These are phyloP conservation scores for Colletotrichum shisoi DNA, from an alignment of 2,329 filamentous ascomycete species.

Conservation along the genomic window DNA sequence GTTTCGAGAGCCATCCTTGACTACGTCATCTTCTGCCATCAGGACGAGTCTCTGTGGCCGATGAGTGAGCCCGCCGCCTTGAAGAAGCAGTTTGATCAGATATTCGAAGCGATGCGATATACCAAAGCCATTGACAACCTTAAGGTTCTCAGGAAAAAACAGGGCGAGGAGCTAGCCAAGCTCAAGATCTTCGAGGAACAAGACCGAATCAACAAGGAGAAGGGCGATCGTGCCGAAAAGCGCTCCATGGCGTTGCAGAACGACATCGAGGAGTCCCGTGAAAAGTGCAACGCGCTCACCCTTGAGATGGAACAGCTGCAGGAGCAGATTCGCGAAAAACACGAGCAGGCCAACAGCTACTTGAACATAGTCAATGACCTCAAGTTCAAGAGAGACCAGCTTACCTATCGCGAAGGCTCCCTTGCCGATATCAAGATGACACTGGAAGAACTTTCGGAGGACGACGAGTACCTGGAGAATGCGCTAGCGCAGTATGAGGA, in stretches of 20 bases:
- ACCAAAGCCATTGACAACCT: slow-evolving; percentile 97
- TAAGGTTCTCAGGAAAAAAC: slow-evolving; percentile 82
- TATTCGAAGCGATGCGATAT: slow-evolving; percentile 96
- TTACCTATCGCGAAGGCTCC: slow-evolving; percentile 72
- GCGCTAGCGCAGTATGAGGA: slow-evolving; percentile 81
- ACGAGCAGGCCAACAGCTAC: slow-evolving; percentile 76
- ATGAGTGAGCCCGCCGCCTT: slow-evolving; percentile 85
- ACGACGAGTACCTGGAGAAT: slow-evolving; percentile 76
- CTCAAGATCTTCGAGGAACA: slow-evolving; percentile 78
- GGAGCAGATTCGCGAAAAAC: slow-evolving; percentile 69
- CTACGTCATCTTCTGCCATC: slow-evolving; percentile 97
- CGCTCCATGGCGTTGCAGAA: slow-evolving; percentile 69
- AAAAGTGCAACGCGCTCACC: slow-evolving; percentile 66
- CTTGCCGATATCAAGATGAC: slow-evolving; percentile 74
- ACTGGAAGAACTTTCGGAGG: slow-evolving; percentile 78
- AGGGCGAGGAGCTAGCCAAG: slow-evolving; percentile 76
- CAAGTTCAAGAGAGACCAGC: slow-evolving; percentile 77
- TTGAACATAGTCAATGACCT: slow-evolving; percentile 78
- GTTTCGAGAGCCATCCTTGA: slow-evolving; percentile 91
- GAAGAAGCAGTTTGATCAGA: slow-evolving; percentile 96
- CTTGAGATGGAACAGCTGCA: slow-evolving; percentile 68
- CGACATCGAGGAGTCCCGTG: slow-evolving; percentile 69
- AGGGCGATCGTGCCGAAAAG: slow-evolving; percentile 75
- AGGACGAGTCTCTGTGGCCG: slow-evolving; percentile 97
- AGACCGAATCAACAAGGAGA: slow-evolving; percentile 84